Base-by-base conservation (phyloP, 2,329 filamentous ascomycete genomes). In the Dactylellina drechsleri region DNA sequence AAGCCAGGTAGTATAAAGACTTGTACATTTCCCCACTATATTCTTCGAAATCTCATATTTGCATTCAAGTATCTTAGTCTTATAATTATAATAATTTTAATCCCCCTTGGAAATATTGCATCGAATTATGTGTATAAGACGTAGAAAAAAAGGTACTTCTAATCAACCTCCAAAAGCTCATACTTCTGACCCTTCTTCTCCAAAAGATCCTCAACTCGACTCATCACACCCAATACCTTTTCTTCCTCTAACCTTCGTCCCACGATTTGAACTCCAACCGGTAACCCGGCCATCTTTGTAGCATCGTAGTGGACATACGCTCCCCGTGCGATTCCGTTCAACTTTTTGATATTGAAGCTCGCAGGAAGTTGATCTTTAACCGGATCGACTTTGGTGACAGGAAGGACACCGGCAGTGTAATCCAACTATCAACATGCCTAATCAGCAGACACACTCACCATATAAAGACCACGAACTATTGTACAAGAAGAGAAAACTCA, bases 301-400 rank as follows among this genome's bases (percentile, higher is more conserved):
- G 92, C 89, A 81, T 97, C 88, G 81, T 97, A 97, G 78, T 92
- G 86, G 82, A 91, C 92, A 82, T 95, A 96, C 0, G 92, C 93
- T 1, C 93, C 92, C 70, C 86, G 85, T 0, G 92, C 92, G 7
- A 97, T 88, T 2, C 91, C 90, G 78, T 97, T 95, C 59, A 94
- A 85, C 65, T 87, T 87, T 66, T 84, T 85, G 54, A 89, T 81
- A 36, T 86, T 86, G 81, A 90, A 91, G 0, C 82, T 83, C 0
- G 83, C 78, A 0, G 92, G 87, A 0, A 93, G 85, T 76, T 87
- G 85, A 79, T 95, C 91, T 49, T 88, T 84, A 0, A 82, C 80
- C 77, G 86, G 86, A 80, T 97, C 91, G 0, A 97, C 93, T 74
- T 93, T 91, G 0, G 92, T 94, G 0, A 97, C 89, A 0, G 94